These are phyloP conservation scores for Penicillium verrucosum DNA, from an alignment of 2,329 filamentous ascomycete species.

Conservation along the genomic window DNA sequence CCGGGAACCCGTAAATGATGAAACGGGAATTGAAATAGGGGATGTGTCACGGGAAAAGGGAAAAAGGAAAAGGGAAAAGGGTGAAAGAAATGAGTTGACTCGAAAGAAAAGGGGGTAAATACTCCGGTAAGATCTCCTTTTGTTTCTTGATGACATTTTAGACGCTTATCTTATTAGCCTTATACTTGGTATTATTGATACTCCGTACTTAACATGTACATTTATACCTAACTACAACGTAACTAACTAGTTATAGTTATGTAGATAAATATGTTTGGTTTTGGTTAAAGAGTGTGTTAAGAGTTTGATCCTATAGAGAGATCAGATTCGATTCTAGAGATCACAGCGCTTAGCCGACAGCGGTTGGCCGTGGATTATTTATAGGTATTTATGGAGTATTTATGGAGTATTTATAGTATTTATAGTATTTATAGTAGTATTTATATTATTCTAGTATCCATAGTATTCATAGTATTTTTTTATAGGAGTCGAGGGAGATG, in stretches of 20 bases:
- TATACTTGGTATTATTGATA: not conserved
- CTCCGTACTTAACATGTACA: too few relatives aligned
- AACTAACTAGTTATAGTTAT: not conserved
- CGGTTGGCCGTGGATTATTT: not conserved
- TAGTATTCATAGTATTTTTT: not conserved
- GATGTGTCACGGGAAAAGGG: not conserved
- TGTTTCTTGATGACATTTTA: not conserved
- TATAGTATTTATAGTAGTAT: not conserved
- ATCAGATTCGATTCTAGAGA: not conserved
- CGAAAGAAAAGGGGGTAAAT: not conserved
- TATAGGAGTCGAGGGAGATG: not conserved
- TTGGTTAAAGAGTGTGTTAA: too few relatives aligned
- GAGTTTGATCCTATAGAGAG: not conserved
- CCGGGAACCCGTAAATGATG: not conserved
- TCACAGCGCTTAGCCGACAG: not conserved
- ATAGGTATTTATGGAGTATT: too few relatives aligned
- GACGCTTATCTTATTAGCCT: not conserved
- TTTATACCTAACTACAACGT: too few relatives aligned
- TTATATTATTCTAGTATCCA: too few relatives aligned
- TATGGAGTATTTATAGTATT: not conserved
- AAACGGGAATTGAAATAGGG: not conserved
- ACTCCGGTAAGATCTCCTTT: not conserved
- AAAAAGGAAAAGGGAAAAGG: not conserved
- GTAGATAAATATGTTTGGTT: not conserved
- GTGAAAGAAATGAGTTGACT: not conserved